Base-by-base conservation (phyloP, 257 asterid genomes). In the Nicotiana tabacum region DNA sequence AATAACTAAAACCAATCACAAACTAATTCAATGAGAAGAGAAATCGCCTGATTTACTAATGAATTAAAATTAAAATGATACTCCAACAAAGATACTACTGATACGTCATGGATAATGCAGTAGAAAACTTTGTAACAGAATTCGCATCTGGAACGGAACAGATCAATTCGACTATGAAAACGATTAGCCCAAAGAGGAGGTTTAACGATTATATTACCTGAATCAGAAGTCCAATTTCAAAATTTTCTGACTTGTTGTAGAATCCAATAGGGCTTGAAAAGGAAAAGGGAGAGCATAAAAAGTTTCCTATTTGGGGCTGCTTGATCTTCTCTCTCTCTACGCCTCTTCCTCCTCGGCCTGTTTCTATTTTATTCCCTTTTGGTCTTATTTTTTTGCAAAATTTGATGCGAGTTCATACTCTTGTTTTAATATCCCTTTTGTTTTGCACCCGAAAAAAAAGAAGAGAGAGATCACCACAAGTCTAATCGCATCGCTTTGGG, bases 91-190 rank as follows among this genome's bases (percentile, higher is more conserved):
- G 27, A 29, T 65, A 29, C 70, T 29, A 65, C 21, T 66, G 7
- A 39, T n/a, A 10, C 57, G 11, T 48, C 33, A 39, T 69, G 35
- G 11, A 69, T 69, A 69, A 69, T 69, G 78, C n/a, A 77, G 80
- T 83, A 70, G 78, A 82, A 67, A 53, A 53, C 58, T 53, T 13
- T 5, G 68, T 68, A 60, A 78, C 79, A 88, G 33, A 69, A 85
- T 77, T 74, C 30, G 60, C 88, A 92, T 88, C 93, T 83, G 87
- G 89, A 85, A 87, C 92, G 37, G 58, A 69, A 69, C 39, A 77
- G 83, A 88, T 84, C 82, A 80, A 90, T 80, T 84, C 55, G 6
- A 62, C 1, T 9, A 43, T 43, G 3, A 8, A 68, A 68, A 37
- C 55, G 10, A 18, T 7, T 43, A 43, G 51, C 51, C 43, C 4